Base-by-base conservation (phyloP, 306 rosid species). In the Biancaea sappan region DNA sequence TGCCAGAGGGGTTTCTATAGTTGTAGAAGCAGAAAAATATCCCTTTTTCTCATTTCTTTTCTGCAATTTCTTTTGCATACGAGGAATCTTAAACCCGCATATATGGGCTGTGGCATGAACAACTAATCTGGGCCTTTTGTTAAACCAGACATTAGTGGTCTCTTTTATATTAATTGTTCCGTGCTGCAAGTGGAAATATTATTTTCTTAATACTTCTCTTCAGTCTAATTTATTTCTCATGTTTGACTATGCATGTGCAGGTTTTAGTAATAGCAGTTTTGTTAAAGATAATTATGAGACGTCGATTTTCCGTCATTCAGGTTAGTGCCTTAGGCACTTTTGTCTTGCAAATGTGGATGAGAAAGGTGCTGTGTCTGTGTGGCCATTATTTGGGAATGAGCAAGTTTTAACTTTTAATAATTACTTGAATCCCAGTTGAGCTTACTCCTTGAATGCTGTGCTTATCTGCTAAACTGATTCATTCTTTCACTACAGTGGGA, bases 241-340 rank as follows among this genome's bases (percentile, higher is more conserved):
- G 67, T 34, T 41, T 85, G 46, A 56, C 21, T 66, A 26, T 73
- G 78, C 73, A 41, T 53, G 59, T 86, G 79, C 88, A 95, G 99
- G 99, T 95, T 82, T 92, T 95, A 89, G 99, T 95, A 71, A 95
- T 95, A 84, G 99, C 99, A 69, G 87, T 92, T 79, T 85, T 95
- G 79, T 81, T 95, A 43, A 95, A 90, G 88, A 69, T 90, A n/a
- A 89, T 95, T 79, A 95, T 95, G 99, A 88, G 84, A 79, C 98
- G 99, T 25, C 87, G 84, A 19, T 95, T 95, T 85, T 95, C 99
- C 35, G 47, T 90, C 16, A 95, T 95, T 86, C 99, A 95, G 99
- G 99, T 94, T 72, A 75, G 87, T 76, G 59, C 31, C 28, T 25
- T 77, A 22, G 68, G 29, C 64, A 16, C 47, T 12, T 12, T 67